phyloP scores from a whole-genome alignment of 495 filamentous ascomycete genomes.

The Trichocladium uniseriatum region DNA sequence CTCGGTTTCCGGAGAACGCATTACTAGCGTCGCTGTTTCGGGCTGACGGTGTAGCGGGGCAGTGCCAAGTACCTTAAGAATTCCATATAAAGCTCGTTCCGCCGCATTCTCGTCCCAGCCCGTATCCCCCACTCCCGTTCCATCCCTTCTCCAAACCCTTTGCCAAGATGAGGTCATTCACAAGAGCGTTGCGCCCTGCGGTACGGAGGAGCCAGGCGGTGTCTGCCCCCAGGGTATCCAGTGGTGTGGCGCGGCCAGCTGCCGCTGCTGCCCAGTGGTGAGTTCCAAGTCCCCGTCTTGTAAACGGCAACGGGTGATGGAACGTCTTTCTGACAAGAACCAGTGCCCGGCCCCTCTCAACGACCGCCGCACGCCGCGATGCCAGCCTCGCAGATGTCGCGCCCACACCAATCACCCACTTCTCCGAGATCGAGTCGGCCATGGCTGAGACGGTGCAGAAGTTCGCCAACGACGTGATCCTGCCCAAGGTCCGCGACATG shows the following conservation, averaged over 20 bases:
- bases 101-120: background rate
- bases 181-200: constrained; percentile 58
- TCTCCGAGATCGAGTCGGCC: constrained; percentile 80
- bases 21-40: background rate
- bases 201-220: constrained; percentile 45
- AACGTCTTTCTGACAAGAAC: background rate
- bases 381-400: constrained; percentile 58
- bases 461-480: constrained; percentile 78
- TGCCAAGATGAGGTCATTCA: constrained; percentile 57
- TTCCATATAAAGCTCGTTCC: background rate
- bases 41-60: background rate
- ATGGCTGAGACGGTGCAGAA: constrained; percentile 87
- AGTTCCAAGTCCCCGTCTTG: constrained; percentile 3
- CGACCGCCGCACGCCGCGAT: constrained; percentile 50
- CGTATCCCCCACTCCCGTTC: constrained; percentile 2
- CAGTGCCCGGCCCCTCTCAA: constrained; percentile 61
- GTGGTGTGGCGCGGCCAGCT: constrained; percentile 3
- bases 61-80: too few species aligned
- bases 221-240: constrained; percentile 23
- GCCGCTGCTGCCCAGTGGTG: constrained; percentile 20
- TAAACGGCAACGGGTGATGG: background rate
- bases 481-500: constrained; percentile 94
- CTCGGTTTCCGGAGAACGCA: background rate
- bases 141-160: background rate
- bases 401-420: constrained; percentile 86